phyloP scores from a whole-genome alignment of 1,284 basidiomycete species.

The Puccinia novopanici region DNA sequence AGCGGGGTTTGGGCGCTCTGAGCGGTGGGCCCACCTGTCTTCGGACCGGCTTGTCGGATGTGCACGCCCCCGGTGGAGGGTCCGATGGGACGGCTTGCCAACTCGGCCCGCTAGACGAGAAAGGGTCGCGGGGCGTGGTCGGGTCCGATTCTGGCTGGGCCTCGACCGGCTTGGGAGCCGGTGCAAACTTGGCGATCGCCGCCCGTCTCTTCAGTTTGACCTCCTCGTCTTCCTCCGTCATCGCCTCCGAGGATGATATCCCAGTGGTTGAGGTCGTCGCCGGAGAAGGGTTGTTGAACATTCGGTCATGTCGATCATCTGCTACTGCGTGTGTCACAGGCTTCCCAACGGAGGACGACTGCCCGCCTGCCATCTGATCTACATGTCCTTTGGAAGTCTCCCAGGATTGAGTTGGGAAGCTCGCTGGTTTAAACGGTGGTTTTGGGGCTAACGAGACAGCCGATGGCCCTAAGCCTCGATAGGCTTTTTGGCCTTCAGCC shows the following conservation, averaged over 20 bases:
- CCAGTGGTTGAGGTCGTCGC: not conserved
- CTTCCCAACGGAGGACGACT: conserved; percentile 1
- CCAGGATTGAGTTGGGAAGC: not conserved
- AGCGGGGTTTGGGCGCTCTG: conserved; percentile 47
- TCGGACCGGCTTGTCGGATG: not conserved
- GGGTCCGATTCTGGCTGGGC: not conserved
- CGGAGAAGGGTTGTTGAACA: not conserved
- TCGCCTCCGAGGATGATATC: conserved; percentile 30
- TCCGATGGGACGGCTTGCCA: not conserved
- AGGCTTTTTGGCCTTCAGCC: conserved; percentile 17
- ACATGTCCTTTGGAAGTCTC: not conserved
- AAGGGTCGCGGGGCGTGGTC: conserved; percentile 19
- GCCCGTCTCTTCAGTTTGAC: conserved; percentile 15
- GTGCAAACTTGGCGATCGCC: conserved; percentile 47
- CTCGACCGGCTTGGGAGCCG: not conserved
- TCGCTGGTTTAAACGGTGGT: not conserved
- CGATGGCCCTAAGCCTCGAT: not conserved
- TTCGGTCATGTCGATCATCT: not conserved
- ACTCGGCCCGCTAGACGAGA: conserved; percentile 36
- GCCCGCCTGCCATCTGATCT: not conserved
- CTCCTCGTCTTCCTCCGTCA: conserved; percentile 48
- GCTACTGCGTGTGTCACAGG: not conserved
- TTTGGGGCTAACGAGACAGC: not conserved
- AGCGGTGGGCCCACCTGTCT: conserved; percentile 28
- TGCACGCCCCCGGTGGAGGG: not conserved